phyloP scores from a whole-genome alignment of 345 rosid genomes.

The Salix caprea region DNA sequence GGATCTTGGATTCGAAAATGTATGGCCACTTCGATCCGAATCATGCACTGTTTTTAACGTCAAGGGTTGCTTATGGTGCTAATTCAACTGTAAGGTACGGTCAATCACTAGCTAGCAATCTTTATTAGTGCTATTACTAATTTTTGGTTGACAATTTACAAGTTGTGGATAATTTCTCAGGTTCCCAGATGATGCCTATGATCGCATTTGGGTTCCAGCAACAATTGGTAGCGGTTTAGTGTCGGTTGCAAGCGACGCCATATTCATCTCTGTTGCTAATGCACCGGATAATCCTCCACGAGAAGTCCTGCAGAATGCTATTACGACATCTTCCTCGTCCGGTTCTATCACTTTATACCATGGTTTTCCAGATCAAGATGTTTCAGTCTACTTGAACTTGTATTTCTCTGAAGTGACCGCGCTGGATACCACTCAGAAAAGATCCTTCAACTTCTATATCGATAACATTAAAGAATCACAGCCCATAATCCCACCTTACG shows the following conservation, averaged over 20 bases:
- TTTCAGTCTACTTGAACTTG: conserved; percentile 29
- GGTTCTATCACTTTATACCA: neutral
- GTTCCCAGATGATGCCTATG: conserved; percentile 24
- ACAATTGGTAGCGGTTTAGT: conserved; percentile 1
- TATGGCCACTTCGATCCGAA: neutral
- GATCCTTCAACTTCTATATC: conserved; percentile 27
- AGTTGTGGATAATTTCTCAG: conserved; percentile 1
- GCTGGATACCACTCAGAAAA: conserved; percentile 29
- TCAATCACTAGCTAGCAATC: neutral
- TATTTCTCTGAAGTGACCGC: conserved; percentile 43
- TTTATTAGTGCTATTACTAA: too few relatives aligned
- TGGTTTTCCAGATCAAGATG: conserved; percentile 16
- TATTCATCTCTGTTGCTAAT: neutral
- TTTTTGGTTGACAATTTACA: too few relatives aligned
- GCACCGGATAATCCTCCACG: conserved; percentile 35
- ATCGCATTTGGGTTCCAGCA: conserved; percentile 41
- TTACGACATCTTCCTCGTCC: conserved; percentile 20
- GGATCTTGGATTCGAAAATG: conserved; percentile 18
- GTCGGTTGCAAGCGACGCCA: conserved; percentile 17
- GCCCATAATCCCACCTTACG: conserved; percentile 33
- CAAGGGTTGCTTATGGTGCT: conserved; percentile 14
- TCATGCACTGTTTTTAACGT: conserved; percentile 5
- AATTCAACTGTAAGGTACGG: neutral
- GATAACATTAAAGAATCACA: conserved; percentile 2
- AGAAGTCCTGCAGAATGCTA: conserved; percentile 32